phyloP scores from a whole-genome alignment of 495 filamentous ascomycete species.

The Daldinia childiae region DNA sequence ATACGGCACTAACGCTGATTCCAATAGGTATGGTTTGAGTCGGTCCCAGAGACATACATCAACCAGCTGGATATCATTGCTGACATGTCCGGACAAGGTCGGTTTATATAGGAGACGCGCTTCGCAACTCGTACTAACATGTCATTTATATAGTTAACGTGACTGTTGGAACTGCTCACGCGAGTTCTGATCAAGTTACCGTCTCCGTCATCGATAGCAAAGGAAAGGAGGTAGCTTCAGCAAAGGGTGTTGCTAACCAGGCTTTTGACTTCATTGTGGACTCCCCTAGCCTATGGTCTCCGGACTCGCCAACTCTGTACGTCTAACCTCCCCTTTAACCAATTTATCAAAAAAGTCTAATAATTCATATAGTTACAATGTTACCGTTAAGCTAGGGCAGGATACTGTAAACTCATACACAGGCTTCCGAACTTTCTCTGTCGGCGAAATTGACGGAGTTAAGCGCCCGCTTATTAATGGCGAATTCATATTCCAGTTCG shows the following conservation, averaged over 20 bases:
- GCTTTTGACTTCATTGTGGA: conserved; percentile 62
- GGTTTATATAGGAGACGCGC: conserved; percentile 12
- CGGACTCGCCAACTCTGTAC: conserved; percentile 63
- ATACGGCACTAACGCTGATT: not conserved
- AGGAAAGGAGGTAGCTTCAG: conserved; percentile 46
- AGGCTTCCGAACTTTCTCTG: conserved; percentile 71
- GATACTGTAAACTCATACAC: conserved; percentile 69
- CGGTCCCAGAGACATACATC: conserved; percentile 64
- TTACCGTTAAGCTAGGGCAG: conserved; percentile 63
- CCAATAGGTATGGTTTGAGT: conserved; percentile 66
- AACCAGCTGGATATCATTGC: conserved; percentile 63
- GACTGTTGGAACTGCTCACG: conserved; percentile 54
- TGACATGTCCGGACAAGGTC: conserved; percentile 68
- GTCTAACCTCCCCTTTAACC: not conserved
- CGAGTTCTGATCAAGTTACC: conserved; percentile 48
- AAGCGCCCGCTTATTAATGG: conserved; percentile 69
- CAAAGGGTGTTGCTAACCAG: conserved; percentile 52
- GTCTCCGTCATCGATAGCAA: conserved; percentile 54
- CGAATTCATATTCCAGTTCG: conserved; percentile 71
- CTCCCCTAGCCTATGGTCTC: conserved; percentile 67
- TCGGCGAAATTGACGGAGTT: conserved; percentile 64
- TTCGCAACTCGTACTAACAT: not conserved
- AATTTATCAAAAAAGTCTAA: not conserved
- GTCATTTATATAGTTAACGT: conserved; percentile 57
- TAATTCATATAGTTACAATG: conserved; percentile 57